Conservation (phyloP, 1,139 yeast genomes). For the Pichia sp. region DNA sequence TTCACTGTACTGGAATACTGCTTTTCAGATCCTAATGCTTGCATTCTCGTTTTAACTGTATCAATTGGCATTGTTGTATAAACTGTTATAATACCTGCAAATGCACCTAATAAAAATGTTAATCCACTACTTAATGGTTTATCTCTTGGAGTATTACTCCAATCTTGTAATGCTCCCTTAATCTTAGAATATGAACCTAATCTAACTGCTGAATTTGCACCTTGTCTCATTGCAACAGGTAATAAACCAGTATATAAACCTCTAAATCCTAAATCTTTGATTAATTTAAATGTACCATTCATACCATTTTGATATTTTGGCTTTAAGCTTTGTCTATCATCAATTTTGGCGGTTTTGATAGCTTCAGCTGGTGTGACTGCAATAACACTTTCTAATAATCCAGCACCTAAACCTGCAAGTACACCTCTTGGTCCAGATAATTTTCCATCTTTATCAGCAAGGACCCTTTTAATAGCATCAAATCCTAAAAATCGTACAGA, state of each 20-base stretch:
- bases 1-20: conserved; percentile 68
- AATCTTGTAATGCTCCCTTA: conserved; percentile 73
- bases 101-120: conserved; percentile 85
- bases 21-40: conserved; percentile 74
- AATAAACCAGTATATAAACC: conserved; percentile 86
- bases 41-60: conserved; percentile 97
- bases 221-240: conserved; percentile 93
- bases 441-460: conserved; percentile 81
- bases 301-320: conserved; percentile 72
- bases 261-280: conserved; percentile 69
- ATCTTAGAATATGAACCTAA: conserved; percentile 88
- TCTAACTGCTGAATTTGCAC: conserved; percentile 91
- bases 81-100: conserved; percentile 90
- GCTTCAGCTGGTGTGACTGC: conserved; percentile 98
- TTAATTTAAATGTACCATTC: conserved; percentile 48
- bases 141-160: conserved; percentile 54
- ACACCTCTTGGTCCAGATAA: conserved; percentile 88
- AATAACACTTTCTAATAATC: conserved; percentile 79
- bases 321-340: conserved; percentile 69
- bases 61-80: conserved; percentile 97
- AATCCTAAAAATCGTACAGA: conserved; percentile 90
- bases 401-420: conserved; percentile 94
- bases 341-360: conserved; percentile 90
- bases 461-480: conserved; percentile 70
- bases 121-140: conserved; percentile 72